These are phyloP conservation scores for Epichloe sibirici DNA, from an alignment of 2,329 filamentous ascomycete species.

Conservation along the genomic window DNA sequence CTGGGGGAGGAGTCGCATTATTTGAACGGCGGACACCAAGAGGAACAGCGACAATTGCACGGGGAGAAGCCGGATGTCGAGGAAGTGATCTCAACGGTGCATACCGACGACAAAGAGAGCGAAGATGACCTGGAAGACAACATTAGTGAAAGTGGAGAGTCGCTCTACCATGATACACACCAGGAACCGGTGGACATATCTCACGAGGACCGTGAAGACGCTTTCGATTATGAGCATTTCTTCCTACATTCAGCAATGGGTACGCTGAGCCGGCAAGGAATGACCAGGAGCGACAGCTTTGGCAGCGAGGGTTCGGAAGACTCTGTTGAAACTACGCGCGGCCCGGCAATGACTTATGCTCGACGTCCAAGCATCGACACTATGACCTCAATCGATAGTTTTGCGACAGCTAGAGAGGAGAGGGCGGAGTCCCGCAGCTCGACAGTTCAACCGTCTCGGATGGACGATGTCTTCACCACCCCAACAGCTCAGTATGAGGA, in stretches of 20 bases:
- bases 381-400: conserved; percentile 39
- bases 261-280: conserved; percentile 42
- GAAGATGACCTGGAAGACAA: conserved; percentile 10
- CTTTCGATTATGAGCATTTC: conserved; percentile 94
- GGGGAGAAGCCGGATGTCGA: neutral
- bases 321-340: conserved; percentile 50
- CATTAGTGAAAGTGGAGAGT: conserved; percentile 51
- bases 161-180: conserved; percentile 49
- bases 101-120: conserved; percentile 13
- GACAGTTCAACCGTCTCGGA: conserved; percentile 8
- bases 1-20: neutral
- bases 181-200: conserved; percentile 46
- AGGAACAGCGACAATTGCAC: neutral
- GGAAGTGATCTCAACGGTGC: conserved; percentile 1
- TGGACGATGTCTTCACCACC: conserved; percentile 12
- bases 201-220: conserved; percentile 87
- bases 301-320: conserved; percentile 46
- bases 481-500: conserved; percentile 11
- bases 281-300: conserved; percentile 24
- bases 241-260: conserved; percentile 89
- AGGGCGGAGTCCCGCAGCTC: conserved; percentile 25
- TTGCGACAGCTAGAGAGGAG: conserved; percentile 44
- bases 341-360: conserved; percentile 19
- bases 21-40: neutral
- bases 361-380: conserved; percentile 37